Percentiles rank a stretch among this genome's conserved stretches.
Evolutionary conservation across 495 filamentous ascomycete species (phyloP).

Genomic region (Penicilliopsis zonata): DNA sequence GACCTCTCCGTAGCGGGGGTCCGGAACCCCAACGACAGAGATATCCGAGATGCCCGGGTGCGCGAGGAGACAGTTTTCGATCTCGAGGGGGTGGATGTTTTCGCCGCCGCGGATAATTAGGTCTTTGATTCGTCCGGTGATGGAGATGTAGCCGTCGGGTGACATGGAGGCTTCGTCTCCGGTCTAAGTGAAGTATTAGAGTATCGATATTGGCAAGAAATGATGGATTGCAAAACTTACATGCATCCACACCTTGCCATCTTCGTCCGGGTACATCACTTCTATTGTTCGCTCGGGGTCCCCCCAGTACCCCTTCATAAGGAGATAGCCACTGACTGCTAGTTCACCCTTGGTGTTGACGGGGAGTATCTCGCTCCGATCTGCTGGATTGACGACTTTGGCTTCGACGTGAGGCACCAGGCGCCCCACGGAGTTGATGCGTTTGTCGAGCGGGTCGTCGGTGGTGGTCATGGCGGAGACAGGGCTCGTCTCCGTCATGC

Average conservation of each 20-base stretch:
- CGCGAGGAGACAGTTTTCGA: slow-evolving; percentile 81
- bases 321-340: slow-evolving; percentile 69
- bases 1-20: slow-evolving; percentile 73
- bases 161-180: slow-evolving; percentile 94
- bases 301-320: slow-evolving; percentile 87
- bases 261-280: slow-evolving; percentile 50
- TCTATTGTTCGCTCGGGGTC: slow-evolving; percentile 57
- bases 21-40: slow-evolving; percentile 73
- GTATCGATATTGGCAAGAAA: background rate
- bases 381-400: slow-evolving; percentile 63
- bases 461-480: slow-evolving; percentile 85
- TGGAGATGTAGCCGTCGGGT: slow-evolving; percentile 48
- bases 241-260: slow-evolving; percentile 60
- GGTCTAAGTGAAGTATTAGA: slow-evolving; percentile 26
- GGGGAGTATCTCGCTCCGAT: slow-evolving; percentile 45
- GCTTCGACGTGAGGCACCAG: slow-evolving; percentile 73
- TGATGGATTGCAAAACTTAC: slow-evolving; percentile 18
- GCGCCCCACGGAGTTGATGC: slow-evolving; percentile 64
- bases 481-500: slow-evolving; percentile 97
- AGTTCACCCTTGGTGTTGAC: slow-evolving; percentile 65
- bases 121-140: slow-evolving; percentile 78
- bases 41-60: slow-evolving; percentile 58
- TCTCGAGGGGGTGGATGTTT: slow-evolving; percentile 91
- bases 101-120: slow-evolving; percentile 88
- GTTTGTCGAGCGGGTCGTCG: slow-evolving; percentile 65